Conservation (phyloP, 768 basidiomycete species). For the Suillus placidus region DNA sequence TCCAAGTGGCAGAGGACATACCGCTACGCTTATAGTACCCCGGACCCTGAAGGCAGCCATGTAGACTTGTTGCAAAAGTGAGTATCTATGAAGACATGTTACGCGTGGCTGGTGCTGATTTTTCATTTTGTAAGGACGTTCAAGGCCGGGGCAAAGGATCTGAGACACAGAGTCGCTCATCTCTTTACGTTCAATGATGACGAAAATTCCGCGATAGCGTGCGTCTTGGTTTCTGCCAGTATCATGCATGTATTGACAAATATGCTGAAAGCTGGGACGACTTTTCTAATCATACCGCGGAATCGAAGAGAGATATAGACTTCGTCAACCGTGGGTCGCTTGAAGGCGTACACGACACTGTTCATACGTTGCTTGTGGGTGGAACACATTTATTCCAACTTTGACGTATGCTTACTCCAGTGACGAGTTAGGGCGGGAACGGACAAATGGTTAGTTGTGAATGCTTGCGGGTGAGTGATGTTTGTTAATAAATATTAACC, state of each 20-base stretch:
- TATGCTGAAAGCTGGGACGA: slow-evolving; percentile 27
- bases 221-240: neutral
- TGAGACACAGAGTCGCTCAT: slow-evolving; percentile 22
- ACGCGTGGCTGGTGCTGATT: neutral
- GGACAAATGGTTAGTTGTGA: slow-evolving; percentile 28
- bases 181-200: slow-evolving; percentile 23
- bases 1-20: slow-evolving; percentile 24
- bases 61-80: slow-evolving; percentile 19
- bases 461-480: neutral
- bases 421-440: slow-evolving; percentile 24
- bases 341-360: slow-evolving; percentile 24
- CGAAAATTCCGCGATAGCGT: slow-evolving; percentile 18
- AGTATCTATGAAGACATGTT: neutral
- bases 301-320: slow-evolving; percentile 21
- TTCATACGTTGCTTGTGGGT: slow-evolving; percentile 25
- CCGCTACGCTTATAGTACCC: slow-evolving; percentile 20
- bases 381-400: neutral
- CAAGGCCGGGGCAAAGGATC: slow-evolving; percentile 17
- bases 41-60: slow-evolving; percentile 17
- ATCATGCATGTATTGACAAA: slow-evolving; percentile 2
- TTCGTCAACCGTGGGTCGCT: slow-evolving; percentile 21
- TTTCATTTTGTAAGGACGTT: slow-evolving; percentile 14
- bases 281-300: slow-evolving; percentile 28
- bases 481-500: slow-evolving; percentile 4
- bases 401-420: neutral